These are phyloP conservation scores for Psophocarpus tetragonolobus DNA, from an alignment of 306 rosid species.

Conservation along the genomic window DNA sequence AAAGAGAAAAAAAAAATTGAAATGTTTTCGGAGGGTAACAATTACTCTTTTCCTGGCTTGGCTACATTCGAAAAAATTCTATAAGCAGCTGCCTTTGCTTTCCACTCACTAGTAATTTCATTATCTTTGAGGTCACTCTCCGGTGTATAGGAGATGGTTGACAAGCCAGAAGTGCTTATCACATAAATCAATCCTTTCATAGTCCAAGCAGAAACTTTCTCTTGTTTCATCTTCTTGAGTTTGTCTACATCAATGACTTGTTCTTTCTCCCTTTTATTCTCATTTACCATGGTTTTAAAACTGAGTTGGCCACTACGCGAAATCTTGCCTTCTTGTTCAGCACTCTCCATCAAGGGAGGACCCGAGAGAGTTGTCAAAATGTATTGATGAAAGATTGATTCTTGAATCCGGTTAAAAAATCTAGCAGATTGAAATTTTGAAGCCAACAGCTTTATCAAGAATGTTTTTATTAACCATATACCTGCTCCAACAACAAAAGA, in stretches of 20 bases:
- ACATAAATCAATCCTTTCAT: constrained; percentile 76
- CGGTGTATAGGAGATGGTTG: constrained; percentile 62
- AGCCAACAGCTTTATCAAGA: constrained; percentile 67
- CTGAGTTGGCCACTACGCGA: constrained; percentile 52
- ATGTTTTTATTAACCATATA: constrained; percentile 64
- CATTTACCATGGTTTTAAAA: constrained; percentile 46
- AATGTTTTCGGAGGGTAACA: not conserved
- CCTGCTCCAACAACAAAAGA: constrained; percentile 65
- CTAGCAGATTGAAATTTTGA: constrained; percentile 69
- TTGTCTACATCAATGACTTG: constrained; percentile 83
- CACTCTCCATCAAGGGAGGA: constrained; percentile 72
- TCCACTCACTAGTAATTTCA: constrained; percentile 82
- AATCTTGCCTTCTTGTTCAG: constrained; percentile 44
- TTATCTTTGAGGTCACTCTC: constrained; percentile 48
- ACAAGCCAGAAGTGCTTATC: constrained; percentile 63
- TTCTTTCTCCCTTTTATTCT: constrained; percentile 48
- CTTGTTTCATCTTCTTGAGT: constrained; percentile 75
- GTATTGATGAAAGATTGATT: constrained; percentile 80
- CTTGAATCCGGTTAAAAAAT: constrained; percentile 89
- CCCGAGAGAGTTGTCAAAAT: constrained; percentile 73
- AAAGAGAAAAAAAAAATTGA: too few relatives aligned
- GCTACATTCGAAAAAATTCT: constrained; percentile 70
- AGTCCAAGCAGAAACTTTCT: constrained; percentile 86
- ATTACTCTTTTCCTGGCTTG: constrained; percentile 63
- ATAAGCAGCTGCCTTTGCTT: constrained; percentile 77